Evolutionary conservation across 768 basidiomycete species (phyloP).

Genomic region (Xerocomellus intermedius): DNA sequence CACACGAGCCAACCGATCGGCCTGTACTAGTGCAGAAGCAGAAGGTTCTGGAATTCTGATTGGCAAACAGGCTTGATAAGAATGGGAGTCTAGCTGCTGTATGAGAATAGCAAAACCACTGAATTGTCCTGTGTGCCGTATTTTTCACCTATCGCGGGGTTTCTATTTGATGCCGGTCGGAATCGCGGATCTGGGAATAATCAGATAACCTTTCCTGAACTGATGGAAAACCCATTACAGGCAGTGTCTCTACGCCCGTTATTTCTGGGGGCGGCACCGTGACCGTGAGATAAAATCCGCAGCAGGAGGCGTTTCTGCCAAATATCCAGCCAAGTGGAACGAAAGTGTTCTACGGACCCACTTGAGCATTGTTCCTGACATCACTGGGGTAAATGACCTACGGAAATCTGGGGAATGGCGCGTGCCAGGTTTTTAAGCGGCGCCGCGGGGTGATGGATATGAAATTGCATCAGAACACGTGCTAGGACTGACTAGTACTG

Average conservation of each 20-base stretch:
- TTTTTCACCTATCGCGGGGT: constrained; percentile 5
- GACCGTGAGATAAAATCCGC: neutral
- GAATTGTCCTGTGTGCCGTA: neutral
- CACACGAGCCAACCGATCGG: neutral
- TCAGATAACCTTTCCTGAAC: constrained; percentile 19
- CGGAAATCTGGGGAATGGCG: constrained; percentile 15
- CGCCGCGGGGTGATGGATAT: constrained; percentile 5
- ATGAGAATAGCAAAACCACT: neutral
- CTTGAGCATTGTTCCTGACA: neutral
- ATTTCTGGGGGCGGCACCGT: neutral
- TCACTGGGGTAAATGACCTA: neutral
- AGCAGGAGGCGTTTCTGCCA: neutral
- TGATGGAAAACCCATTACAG: constrained; percentile 2
- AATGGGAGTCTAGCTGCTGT: too few relatives aligned
- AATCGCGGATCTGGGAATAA: constrained; percentile 22
- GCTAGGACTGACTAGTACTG: constrained; percentile 2
- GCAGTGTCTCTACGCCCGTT: constrained; percentile 14
- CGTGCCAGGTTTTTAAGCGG: constrained; percentile 8
- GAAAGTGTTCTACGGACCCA: too few relatives aligned
- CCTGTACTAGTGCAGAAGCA: neutral
- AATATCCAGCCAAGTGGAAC: too few relatives aligned
- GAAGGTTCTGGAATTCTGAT: neutral
- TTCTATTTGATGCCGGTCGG: neutral
- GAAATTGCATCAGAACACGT: constrained; percentile 20
- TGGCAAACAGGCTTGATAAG: too few relatives aligned